Conservation (phyloP, 441 rosid genomes). For the Erysimum pusillum region DNA sequence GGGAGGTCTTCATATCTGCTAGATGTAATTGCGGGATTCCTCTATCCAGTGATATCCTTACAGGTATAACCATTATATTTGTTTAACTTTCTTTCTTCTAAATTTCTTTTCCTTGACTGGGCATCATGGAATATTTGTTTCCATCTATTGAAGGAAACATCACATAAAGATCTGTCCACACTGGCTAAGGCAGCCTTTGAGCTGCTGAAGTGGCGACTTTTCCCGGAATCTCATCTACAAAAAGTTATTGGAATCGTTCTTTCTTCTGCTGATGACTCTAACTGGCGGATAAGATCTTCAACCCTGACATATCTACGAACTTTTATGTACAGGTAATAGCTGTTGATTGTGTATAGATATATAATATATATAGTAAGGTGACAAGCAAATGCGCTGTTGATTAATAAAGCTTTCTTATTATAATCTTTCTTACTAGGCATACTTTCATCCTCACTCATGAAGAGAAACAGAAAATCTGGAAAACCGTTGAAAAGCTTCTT, state of each 20-base stretch:
- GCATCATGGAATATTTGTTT: slow-evolving; percentile 41
- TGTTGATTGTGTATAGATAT: slow-evolving; percentile 11
- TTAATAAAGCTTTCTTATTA: slow-evolving; percentile 2
- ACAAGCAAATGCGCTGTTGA: slow-evolving; percentile 21
- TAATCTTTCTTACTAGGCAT: slow-evolving; percentile 65
- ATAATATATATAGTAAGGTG: slow-evolving; percentile 32
- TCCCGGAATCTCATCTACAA: slow-evolving; percentile 83
- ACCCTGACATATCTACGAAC: slow-evolving; percentile 90
- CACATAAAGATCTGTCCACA: slow-evolving; percentile 93
- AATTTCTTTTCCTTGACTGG: slow-evolving; percentile 17
- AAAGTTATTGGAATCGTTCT: slow-evolving; percentile 77
- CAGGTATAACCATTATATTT: slow-evolving; percentile 64
- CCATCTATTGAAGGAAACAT: slow-evolving; percentile 78
- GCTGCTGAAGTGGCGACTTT: slow-evolving; percentile 93
- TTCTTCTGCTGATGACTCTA: slow-evolving; percentile 78
- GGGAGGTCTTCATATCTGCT: slow-evolving; percentile 95
- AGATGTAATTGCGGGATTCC: slow-evolving; percentile 80
- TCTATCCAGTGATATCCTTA: slow-evolving; percentile 89
- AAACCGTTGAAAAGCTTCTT: slow-evolving; percentile 81
- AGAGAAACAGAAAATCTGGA: slow-evolving; percentile 88
- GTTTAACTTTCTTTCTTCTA: slow-evolving; percentile 7
- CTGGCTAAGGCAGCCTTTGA: slow-evolving; percentile 97
- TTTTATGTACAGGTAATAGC: slow-evolving; percentile 91
- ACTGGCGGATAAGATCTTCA: slow-evolving; percentile 99
- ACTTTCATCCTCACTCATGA: slow-evolving; percentile 78